Percentiles rank a stretch among this genome's conserved stretches.
Conservation (phyloP, 345 rosid genomes). For the Cardiospermum halicacabum region DNA sequence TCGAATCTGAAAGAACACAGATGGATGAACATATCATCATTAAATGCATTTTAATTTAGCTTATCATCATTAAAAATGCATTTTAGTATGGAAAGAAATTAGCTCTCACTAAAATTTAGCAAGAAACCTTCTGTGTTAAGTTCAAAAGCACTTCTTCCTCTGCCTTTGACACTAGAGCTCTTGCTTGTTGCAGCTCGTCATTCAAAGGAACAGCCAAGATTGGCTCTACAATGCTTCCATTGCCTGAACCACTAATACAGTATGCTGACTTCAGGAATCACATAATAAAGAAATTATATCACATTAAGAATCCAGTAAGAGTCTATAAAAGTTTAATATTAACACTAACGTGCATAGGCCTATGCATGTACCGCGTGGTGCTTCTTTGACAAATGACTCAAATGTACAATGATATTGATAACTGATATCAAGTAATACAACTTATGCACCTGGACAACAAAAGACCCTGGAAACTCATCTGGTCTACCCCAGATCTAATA, state of each 20-base stretch:
- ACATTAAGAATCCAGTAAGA: conserved; percentile 9
- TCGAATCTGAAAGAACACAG: conserved; percentile 52
- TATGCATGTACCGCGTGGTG: not conserved
- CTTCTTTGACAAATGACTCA: not conserved
- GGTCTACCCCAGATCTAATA: conserved; percentile 53
- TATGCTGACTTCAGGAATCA: conserved; percentile 33
- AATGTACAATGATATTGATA: not conserved
- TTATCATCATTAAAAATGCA: no score
- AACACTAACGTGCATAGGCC: not conserved
- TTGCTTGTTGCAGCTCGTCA: conserved; percentile 77
- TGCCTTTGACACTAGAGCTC: conserved; percentile 65
- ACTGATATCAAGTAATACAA: conserved; percentile 6
- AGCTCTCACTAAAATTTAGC: conserved; percentile 18
- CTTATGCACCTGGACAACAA: conserved; percentile 64
- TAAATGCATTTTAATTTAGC: no score
- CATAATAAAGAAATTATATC: conserved; percentile 5
- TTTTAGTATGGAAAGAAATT: not conserved
- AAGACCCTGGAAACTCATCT: conserved; percentile 56
- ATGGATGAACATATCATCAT: conserved; percentile 20
- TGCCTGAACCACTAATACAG: conserved; percentile 74
- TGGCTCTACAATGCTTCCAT: conserved; percentile 71
- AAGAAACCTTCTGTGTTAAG: conserved; percentile 69
- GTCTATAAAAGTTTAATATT: not conserved
- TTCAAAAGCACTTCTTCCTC: conserved; percentile 72
- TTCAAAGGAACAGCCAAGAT: conserved; percentile 73